Evolutionary conservation across 495 filamentous ascomycete species (phyloP), one percentile per base, ranked within the genome.

Genomic region (Trichoderma erinaceum): DNA sequence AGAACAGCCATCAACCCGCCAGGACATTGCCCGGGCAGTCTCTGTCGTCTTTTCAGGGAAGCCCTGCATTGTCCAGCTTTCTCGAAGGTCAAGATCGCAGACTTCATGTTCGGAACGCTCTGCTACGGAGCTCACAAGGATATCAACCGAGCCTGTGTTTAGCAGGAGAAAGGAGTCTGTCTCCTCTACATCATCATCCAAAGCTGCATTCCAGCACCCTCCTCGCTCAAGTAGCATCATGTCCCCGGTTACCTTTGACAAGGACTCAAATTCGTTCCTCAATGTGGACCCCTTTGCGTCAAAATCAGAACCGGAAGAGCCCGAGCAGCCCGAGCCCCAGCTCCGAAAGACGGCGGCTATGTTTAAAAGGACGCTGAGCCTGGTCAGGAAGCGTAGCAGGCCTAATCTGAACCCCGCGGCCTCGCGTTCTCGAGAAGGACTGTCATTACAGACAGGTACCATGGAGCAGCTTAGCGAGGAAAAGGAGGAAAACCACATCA

Each of bases 21-120:
- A 84, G 73, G 79, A 76, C 64, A 83, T 78, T 3, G 81, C 81
- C 0, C 72, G 81, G 41, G 78, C 76, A n/a, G 81, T 84, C 6
- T 83, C 81, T 7, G 80, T 84, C 12, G 71, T 84, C 46, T 84
- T 77, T 67, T 70, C 78, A 12, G 81, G 81, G 65, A 81, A 78
- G 71, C 81, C 81, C 2, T 80, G 73, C 21, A 74, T 84, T 10
- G 75, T 84, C 35, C 27, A 77, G 68, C 70, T 71, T 21, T 61
- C 56, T 21, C 56, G 56, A 32, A 71, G 21, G 46, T 70, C 64
- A 69, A 27, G 35, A 50, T 46, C 41, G 21, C 65, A 32, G 10
- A 23, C 13, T 1, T 41, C 32, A 43, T 41, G 16, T 4, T n/a
- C 63, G 4, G 32, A 21, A 16, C n/a, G 41, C 35, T 4, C 70